phyloP scores from a whole-genome alignment of 2,329 filamentous ascomycete genomes.

The Metarhizium humberi region DNA sequence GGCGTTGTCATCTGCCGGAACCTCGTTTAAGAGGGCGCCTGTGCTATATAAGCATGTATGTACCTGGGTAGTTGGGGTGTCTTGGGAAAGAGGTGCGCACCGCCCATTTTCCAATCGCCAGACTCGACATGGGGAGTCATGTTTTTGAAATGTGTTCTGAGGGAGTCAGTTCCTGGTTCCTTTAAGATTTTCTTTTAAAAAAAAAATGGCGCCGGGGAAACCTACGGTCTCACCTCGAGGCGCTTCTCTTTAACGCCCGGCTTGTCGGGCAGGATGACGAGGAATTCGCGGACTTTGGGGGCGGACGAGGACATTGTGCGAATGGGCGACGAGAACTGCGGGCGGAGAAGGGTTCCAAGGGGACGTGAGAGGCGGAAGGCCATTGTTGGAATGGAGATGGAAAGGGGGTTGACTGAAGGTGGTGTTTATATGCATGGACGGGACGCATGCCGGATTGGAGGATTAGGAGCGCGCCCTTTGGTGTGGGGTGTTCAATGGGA shows the following conservation, averaged over 20 bases:
- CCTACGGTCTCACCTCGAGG: conserved; percentile 49
- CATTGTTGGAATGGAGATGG: conserved; percentile 3
- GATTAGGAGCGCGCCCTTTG: no score
- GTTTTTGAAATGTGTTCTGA: conserved; percentile 43
- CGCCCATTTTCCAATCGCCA: conserved; percentile 55
- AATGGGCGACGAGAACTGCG: conserved; percentile 1
- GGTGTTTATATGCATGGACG: not conserved
- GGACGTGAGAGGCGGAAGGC: conserved; percentile 7
- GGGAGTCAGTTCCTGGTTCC: not conserved
- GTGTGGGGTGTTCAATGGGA: no score
- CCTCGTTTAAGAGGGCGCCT: conserved; percentile 59
- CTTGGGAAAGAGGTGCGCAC: conserved; percentile 28
- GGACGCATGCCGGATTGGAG: not conserved
- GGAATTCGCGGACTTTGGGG: conserved; percentile 48
- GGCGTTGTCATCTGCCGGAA: conserved; percentile 51
- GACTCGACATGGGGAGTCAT: conserved; percentile 42
- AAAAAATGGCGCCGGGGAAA: conserved; percentile 5
- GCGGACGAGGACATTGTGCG: conserved; percentile 20
- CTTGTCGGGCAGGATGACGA: conserved; percentile 61
- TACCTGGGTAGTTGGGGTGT: no score
- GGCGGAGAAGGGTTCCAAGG: conserved; percentile 4
- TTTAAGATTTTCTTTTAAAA: no score
- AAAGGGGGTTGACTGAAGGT: not conserved
- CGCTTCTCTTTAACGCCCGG: conserved; percentile 51
- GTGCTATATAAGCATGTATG: not conserved